Percentiles rank a stretch among this genome's conserved stretches.
These are phyloP conservation scores for Cinnamomum chago DNA, from an alignment of 164 flowering plant species.

Conservation along the genomic window DNA sequence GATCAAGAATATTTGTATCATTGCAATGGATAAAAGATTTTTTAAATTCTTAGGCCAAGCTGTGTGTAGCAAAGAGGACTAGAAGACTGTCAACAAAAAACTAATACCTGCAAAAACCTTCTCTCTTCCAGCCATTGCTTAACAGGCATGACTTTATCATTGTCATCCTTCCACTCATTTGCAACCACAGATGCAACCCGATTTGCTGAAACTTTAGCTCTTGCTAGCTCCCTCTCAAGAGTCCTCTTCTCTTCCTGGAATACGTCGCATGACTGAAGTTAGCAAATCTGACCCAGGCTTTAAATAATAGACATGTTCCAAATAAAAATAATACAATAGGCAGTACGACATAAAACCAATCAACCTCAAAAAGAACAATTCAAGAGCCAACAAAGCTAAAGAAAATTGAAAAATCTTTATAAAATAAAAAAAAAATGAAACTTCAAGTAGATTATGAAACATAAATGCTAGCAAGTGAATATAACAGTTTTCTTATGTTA, in stretches of 20 bases:
- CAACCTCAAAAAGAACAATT: too few relatives aligned
- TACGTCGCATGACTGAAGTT: background rate
- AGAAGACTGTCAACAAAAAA: background rate
- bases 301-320: too few relatives aligned
- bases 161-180: slow-evolving; percentile 85
- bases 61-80: background rate
- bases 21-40: background rate
- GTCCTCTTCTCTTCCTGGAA: slow-evolving; percentile 72
- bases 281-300: background rate
- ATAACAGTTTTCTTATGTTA: background rate
- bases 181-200: slow-evolving; percentile 71
- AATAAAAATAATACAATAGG: too few relatives aligned
- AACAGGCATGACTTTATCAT: slow-evolving; percentile 79
- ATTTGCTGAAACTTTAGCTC: slow-evolving; percentile 64
- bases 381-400: too few relatives aligned
- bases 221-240: slow-evolving; percentile 75
- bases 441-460: background rate
- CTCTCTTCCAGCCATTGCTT: slow-evolving; percentile 86
- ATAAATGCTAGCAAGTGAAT: too few relatives aligned
- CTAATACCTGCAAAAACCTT: slow-evolving; percentile 58
- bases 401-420: background rate
- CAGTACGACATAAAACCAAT: too few relatives aligned
- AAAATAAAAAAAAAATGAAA: background rate
- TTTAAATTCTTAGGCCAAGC: background rate
- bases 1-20: background rate